Percentiles rank a stretch among this genome's conserved stretches.
Conservation (phyloP, 768 basidiomycete genomes). For the Lactifluus echinatus region DNA sequence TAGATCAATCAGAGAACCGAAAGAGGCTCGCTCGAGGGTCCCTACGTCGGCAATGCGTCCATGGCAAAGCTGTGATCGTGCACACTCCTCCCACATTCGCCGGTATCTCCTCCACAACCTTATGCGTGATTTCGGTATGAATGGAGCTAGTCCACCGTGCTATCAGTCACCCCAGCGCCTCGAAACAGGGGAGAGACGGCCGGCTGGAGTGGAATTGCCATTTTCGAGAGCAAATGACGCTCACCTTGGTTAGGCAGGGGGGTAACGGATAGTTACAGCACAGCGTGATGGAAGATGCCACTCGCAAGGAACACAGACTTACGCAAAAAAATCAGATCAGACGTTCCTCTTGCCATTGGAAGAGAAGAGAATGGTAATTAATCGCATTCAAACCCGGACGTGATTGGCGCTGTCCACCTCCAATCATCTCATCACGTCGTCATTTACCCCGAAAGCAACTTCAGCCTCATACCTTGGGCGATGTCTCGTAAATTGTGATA, state of each 20-base stretch:
- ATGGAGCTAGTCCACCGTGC: neutral
- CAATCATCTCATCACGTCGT: no score
- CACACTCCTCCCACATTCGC: conserved; percentile 24
- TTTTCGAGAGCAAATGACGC: neutral
- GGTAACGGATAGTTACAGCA: neutral
- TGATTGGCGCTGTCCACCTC: conserved; percentile 4
- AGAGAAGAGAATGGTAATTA: neutral
- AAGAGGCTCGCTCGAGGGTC: no score
- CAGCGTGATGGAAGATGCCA: neutral
- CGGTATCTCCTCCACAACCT: conserved; percentile 3
- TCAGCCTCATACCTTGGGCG: no score
- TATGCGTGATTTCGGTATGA: neutral
- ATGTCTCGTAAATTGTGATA: no score
- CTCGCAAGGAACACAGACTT: neutral
- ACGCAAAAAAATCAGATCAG: neutral
- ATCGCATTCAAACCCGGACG: neutral
- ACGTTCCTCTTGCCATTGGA: neutral
- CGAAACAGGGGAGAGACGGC: neutral
- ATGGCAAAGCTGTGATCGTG: neutral
- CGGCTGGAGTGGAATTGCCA: neutral
- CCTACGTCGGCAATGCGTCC: no score
- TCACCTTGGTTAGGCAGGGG: neutral
- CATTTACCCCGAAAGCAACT: no score
- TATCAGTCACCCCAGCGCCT: neutral
- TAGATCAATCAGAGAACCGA: no score